Evolutionary conservation across 805 yeast genomes (phyloP), one percentile per base, ranked within the genome.

Genomic region (Brettanomyces anomalus): DNA sequence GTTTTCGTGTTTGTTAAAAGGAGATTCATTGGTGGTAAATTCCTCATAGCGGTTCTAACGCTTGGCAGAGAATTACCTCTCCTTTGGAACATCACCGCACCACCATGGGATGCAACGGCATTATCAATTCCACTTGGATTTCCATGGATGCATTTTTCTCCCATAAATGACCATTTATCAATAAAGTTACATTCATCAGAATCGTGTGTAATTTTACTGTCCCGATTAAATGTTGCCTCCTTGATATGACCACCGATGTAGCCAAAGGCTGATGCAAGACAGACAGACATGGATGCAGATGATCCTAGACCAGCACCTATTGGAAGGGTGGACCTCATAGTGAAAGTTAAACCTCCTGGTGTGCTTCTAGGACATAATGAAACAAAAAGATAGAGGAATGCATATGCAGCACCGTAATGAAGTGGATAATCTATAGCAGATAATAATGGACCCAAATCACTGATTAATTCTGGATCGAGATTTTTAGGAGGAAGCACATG

Each of bases 271-370:
- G 90, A 67, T 0, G 95, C 74, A 32, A 93, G 58, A 55, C 93
- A 81, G 3, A 93, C 97, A 1, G 94, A 77, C 15, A 86, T 75
- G 2, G 96, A 79, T 0, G 97, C 97, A 37, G 95, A 85, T 1
- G 96, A 85, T 0, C 98, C 98, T 39, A 93, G 70, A 0, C 98
- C 98, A 1, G 98, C 97, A 33, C 98, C 97, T 39, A 90, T 82
- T 1, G 98, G 98, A 40, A 89, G 66, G 1, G 95, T 81, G 1
- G 96, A 85, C 45, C 89, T 75, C 14, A 85, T 78, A 3, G 79
- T 70, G 59, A 82, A 86, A 30, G 68, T 70, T 46, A 71, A 56
- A 3, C 63, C 62, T 4, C 84, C 85, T 1, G 68, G 68, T 1
- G 68, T 62, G 0, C 59, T 49, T 10, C 69, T 65, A 5, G 58